phyloP scores from a whole-genome alignment of 345 rosid species.

The Rhodamnia rubescens region DNA sequence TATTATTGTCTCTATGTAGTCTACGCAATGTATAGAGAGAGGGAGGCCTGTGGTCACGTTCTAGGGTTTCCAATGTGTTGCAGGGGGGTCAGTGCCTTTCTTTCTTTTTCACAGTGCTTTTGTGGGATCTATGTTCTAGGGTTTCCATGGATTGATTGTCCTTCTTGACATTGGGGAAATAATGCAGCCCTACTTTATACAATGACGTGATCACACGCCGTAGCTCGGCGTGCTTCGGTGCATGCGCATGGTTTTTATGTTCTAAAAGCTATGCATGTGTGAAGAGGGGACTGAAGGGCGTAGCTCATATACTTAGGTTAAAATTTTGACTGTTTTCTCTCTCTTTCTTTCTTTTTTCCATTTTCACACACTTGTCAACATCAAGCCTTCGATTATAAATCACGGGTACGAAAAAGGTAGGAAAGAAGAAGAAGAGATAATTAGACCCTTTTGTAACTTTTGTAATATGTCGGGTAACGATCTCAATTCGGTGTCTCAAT shows the following conservation, averaged over 20 bases:
- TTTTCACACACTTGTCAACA: background rate
- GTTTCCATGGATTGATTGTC: background rate
- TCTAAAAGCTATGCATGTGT: background rate
- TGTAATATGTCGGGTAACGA: background rate
- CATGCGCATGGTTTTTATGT: background rate
- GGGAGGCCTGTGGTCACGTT: background rate
- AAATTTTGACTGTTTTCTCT: background rate
- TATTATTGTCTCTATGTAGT: background rate
- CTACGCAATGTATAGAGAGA: background rate
- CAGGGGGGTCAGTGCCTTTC: background rate
- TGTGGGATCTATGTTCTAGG: background rate
- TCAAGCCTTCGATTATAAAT: background rate
- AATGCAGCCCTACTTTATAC: background rate
- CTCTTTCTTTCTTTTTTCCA: background rate
- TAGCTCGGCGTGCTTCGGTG: background rate
- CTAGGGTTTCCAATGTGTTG: background rate
- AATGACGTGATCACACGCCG: background rate
- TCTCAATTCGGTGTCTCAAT: background rate
- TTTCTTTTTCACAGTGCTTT: background rate
- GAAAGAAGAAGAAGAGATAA: background rate
- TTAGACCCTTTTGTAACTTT: background rate
- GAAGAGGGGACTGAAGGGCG: background rate
- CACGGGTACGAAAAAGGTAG: background rate
- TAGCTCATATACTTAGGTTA: background rate
- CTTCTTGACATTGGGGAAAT: background rate